A percentile compares a stretch with the other conserved stretches of the same genome.
These are phyloP conservation scores for Clonostachys chloroleuca DNA, from an alignment of 2,329 filamentous ascomycete genomes.

Conservation along the genomic window DNA sequence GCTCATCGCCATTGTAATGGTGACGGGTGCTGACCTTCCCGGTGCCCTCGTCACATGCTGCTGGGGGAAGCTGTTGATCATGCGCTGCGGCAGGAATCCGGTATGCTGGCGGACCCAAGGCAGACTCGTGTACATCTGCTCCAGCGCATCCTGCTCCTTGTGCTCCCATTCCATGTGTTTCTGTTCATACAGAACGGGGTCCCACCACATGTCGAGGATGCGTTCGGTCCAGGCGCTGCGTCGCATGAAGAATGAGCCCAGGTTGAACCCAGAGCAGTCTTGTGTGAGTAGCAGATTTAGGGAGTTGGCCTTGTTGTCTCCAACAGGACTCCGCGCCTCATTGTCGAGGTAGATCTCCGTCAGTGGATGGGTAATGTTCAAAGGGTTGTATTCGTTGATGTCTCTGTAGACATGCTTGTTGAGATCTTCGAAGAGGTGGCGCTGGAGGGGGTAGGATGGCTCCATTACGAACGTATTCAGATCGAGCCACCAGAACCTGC, in stretches of 20 bases:
- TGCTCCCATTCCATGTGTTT: conserved; percentile 99
- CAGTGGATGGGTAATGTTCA: conserved; percentile 86
- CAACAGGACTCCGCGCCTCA: conserved; percentile 64
- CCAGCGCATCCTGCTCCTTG: conserved; percentile 94
- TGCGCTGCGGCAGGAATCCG: conserved; percentile 85
- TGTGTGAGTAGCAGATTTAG: conserved; percentile 88
- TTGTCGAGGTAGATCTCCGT: conserved; percentile 72
- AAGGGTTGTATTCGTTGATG: conserved; percentile 92
- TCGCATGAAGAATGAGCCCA: conserved; percentile 90
- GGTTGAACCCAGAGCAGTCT: conserved; percentile 93
- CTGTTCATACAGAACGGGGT: conserved; percentile 95
- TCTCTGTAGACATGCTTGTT: conserved; percentile 78
- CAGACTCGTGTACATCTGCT: conserved; percentile 86
- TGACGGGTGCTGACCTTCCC: conserved; percentile 65
- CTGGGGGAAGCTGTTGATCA: conserved; percentile 89
- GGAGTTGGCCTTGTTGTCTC: conserved; percentile 73
- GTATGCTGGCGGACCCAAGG: conserved; percentile 89
- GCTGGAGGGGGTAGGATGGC: conserved; percentile 81
- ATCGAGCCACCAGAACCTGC: conserved; percentile 99
- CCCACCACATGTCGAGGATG: conserved; percentile 96
- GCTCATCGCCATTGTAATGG: conserved; percentile 81
- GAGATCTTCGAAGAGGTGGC: conserved; percentile 83
- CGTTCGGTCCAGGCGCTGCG: conserved; percentile 87
- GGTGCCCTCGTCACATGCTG: conserved; percentile 73
- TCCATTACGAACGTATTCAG: conserved; percentile 99